Evolutionary conservation across 192 early-diverging fungal species (phyloP).

Genomic region (Gonapodya sp.): DNA sequence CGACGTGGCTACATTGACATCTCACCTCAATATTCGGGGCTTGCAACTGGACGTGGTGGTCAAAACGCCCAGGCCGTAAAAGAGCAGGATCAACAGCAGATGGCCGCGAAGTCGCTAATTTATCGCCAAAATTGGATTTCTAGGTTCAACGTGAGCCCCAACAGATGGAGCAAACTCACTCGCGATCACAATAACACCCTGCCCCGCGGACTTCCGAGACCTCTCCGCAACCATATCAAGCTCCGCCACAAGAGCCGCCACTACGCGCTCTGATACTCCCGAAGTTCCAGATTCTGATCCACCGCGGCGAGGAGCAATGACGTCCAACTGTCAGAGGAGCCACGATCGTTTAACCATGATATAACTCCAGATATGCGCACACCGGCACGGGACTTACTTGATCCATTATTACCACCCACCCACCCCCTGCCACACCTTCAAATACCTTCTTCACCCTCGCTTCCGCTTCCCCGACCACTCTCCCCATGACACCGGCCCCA

Average conservation of each 20-base stretch:
- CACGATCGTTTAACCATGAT: too few relatives aligned
- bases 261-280: background rate
- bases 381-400: background rate
- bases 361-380: too few relatives aligned
- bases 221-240: background rate
- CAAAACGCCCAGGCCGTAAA: conserved; percentile 95
- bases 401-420: background rate
- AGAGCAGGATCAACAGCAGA: conserved; percentile 93
- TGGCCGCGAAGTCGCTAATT: conserved; percentile 83
- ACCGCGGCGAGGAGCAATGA: background rate
- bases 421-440: background rate
- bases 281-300: background rate
- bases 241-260: background rate
- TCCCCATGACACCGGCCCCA: background rate
- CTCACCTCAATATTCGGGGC: conserved; percentile 81
- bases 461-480: background rate
- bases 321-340: background rate
- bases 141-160: too few relatives aligned
- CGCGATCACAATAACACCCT: background rate
- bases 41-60: conserved; percentile 95
- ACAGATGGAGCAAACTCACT: background rate
- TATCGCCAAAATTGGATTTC: too few relatives aligned
- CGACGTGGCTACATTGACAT: background rate
- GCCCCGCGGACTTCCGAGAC: background rate
- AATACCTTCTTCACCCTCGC: background rate